Conservation (phyloP, 169 alveolate genomes). For the Cryptosporidium xiaoi region DNA sequence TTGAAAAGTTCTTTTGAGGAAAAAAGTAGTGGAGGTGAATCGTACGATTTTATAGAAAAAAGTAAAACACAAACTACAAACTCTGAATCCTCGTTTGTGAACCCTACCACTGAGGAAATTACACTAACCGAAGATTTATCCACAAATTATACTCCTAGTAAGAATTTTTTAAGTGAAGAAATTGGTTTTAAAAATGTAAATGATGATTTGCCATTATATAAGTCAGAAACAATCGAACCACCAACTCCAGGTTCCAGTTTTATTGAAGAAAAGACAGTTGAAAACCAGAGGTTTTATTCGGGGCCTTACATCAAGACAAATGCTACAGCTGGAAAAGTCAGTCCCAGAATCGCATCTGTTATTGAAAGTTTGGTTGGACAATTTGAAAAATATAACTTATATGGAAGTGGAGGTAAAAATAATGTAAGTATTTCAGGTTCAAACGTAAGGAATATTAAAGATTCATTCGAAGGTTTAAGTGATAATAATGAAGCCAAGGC, state of each 20-base stretch:
- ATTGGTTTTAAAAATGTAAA: background rate
- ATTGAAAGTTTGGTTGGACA: slow-evolving; percentile 40
- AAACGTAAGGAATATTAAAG: slow-evolving; percentile 9
- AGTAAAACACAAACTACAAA: background rate
- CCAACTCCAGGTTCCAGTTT: slow-evolving; percentile 58
- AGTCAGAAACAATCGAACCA: slow-evolving; percentile 35
- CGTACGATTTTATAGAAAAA: too few relatives aligned
- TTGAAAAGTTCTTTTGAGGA: background rate
- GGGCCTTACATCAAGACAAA: slow-evolving; percentile 59
- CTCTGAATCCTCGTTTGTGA: slow-evolving; percentile 22
- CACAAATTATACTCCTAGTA: background rate
- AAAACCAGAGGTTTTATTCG: slow-evolving; percentile 42
- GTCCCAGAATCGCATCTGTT: slow-evolving; percentile 71
- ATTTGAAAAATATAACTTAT: slow-evolving; percentile 40
- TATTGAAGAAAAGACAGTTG: slow-evolving; percentile 49
- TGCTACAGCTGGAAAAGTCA: slow-evolving; percentile 55
- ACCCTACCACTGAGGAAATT: slow-evolving; percentile 39
- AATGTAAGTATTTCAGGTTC: background rate
- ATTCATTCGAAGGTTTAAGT: background rate
- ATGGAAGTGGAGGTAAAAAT: slow-evolving; percentile 40
- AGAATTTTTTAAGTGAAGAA: background rate
- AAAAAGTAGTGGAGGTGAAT: background rate
- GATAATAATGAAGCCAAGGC: background rate
- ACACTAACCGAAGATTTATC: background rate
- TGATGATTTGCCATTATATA: background rate